phyloP scores from a whole-genome alignment of 768 basidiomycete genomes.

The Boletus bicolor region DNA sequence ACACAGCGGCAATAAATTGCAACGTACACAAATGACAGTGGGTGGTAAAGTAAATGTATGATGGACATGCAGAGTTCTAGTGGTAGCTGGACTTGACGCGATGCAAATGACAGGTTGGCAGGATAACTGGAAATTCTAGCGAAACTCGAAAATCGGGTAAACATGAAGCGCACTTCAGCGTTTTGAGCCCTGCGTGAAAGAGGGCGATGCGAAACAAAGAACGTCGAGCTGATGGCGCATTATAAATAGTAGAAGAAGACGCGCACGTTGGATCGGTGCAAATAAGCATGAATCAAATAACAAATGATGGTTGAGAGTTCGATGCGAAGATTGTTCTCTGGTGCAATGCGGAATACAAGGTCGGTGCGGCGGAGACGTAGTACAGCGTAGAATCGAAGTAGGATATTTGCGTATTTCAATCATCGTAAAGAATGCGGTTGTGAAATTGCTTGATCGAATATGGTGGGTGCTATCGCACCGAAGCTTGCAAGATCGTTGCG shows the following conservation, averaged over 20 bases:
- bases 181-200: conserved; percentile 20
- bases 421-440: conserved; percentile 22
- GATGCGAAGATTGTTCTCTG: conserved; percentile 34
- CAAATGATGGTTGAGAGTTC: conserved; percentile 28
- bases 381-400: conserved; percentile 21
- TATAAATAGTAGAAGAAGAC: conserved; percentile 30
- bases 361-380: conserved; percentile 15
- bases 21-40: conserved; percentile 30
- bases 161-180: conserved; percentile 31
- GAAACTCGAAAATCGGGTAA: conserved; percentile 17
- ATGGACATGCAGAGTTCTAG: conserved; percentile 17
- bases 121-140: conserved; percentile 29
- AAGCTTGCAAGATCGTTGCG: conserved; percentile 31
- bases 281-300: conserved; percentile 35
- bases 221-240: conserved; percentile 24
- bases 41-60: conserved; percentile 23
- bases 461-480: conserved; percentile 11
- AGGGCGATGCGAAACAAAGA: conserved; percentile 21
- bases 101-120: conserved; percentile 25
- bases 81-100: conserved; percentile 19
- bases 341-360: conserved; percentile 22
- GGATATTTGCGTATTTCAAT: conserved; percentile 26
- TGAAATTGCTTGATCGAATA: conserved; percentile 26
- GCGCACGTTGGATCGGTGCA: conserved; percentile 30
- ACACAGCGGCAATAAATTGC: conserved; percentile 29